These are phyloP conservation scores for Quambalaria eucalypti DNA, from an alignment of 1,284 basidiomycete genomes.

Conservation along the genomic window DNA sequence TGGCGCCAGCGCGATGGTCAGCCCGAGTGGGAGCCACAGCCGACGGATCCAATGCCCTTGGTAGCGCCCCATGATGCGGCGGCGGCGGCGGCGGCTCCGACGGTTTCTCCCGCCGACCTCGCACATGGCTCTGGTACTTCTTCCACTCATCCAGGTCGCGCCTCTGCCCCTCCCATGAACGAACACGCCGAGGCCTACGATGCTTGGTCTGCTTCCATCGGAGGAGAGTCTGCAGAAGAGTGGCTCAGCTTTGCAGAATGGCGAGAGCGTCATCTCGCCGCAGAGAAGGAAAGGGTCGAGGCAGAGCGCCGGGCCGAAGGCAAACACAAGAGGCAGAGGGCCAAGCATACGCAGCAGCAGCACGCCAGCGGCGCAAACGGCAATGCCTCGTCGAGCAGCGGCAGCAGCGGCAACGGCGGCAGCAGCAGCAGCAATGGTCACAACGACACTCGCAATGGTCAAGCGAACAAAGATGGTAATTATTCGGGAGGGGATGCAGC, in stretches of 20 bases:
- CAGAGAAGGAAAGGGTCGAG: constrained; percentile 1
- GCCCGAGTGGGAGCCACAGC: background rate
- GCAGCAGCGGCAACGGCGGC: background rate
- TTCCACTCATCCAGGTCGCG: no score
- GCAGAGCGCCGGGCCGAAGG: constrained; percentile 4
- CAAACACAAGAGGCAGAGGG: background rate
- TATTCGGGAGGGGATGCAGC: background rate
- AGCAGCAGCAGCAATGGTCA: background rate
- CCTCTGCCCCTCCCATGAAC: background rate
- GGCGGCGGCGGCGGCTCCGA: background rate
- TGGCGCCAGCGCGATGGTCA: constrained; percentile 3
- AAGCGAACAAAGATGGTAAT: background rate
- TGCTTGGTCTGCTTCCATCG: constrained; percentile 8
- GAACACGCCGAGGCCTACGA: constrained; percentile 2
- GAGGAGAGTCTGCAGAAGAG: constrained; percentile 5
- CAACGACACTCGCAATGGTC: background rate
- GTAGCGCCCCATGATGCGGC: background rate
- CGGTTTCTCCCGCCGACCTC: background rate
- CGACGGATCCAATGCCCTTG: background rate
- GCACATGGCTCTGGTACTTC: no score
- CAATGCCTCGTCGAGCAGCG: background rate
- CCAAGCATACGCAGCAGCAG: background rate
- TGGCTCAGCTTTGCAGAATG: constrained; percentile 9
- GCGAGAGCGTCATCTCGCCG: background rate
- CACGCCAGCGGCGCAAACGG: background rate